Percentiles rank a stretch among this genome's conserved stretches.
These are phyloP conservation scores for Xerocomellus chrysenteron DNA, from an alignment of 768 basidiomycete genomes.

Conservation along the genomic window DNA sequence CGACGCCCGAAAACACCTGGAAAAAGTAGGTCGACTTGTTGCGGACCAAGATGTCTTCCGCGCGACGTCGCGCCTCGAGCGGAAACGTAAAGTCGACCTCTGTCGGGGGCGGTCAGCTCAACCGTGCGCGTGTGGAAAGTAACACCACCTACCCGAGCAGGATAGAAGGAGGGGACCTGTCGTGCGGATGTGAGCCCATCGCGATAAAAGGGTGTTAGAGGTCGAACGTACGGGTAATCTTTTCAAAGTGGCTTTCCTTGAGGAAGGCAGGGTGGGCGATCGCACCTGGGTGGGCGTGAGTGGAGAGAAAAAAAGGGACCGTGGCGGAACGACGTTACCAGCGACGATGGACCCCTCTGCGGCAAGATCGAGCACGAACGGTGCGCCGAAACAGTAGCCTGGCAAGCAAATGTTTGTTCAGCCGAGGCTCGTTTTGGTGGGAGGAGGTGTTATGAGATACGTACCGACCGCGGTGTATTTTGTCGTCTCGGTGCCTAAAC, in stretches of 20 bases:
- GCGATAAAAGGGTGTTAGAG: not conserved
- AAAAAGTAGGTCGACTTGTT: conserved; percentile 50
- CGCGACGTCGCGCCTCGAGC: conserved; percentile 45
- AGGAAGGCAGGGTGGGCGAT: conserved; percentile 53
- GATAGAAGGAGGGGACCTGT: conserved; percentile 23
- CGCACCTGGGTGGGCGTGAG: conserved; percentile 31
- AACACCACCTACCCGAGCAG: conserved; percentile 19
- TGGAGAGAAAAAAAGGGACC: no score
- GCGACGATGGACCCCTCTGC: conserved; percentile 44
- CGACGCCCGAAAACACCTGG: conserved; percentile 51
- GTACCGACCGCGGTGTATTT: conserved; percentile 45
- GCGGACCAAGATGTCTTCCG: conserved; percentile 53
- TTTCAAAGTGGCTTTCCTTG: conserved; percentile 52
- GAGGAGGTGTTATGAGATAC: not conserved
- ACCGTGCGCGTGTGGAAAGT: not conserved
- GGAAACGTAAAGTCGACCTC: conserved; percentile 55
- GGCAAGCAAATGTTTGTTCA: not conserved
- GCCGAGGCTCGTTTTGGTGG: not conserved
- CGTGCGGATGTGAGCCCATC: not conserved
- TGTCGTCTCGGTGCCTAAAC: conserved; percentile 30
- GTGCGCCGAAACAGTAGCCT: conserved; percentile 61
- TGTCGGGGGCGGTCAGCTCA: conserved; percentile 13
- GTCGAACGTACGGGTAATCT: conserved; percentile 40
- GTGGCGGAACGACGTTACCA: no score
- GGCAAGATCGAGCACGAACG: conserved; percentile 46